Base-by-base conservation (phyloP, 208 protist genomes). In the Wallacemonas sp. region DNA sequence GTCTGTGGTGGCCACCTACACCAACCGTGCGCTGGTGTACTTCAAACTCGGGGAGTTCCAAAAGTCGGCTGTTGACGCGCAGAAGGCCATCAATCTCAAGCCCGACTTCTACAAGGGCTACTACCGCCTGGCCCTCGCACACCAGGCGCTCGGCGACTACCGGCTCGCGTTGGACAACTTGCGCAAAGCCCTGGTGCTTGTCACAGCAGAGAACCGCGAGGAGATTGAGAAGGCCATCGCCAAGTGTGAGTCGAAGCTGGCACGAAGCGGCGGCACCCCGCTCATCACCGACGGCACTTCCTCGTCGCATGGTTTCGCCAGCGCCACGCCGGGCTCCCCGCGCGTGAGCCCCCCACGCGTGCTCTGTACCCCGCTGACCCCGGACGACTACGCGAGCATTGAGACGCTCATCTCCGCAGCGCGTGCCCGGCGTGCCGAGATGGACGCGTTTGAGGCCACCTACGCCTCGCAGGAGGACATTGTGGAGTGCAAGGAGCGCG, bases 1-100 rank as follows among this genome's bases (percentile, higher is more conserved):
- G 0, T 41, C 76, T 38, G 72, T 69, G 28, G 86, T 69, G 36
- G n/a, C 76, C 42, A 79, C 76, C 33, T 91, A 80, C 79, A 84
- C 79, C 14, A 95, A 95, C 57, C 82, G 89, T 45, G 84, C 84
- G 20, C 79, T 92, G 25, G 86, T 78, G 2, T 84, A 91, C 67
- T 79, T 76, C 61, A 82, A 85, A 31, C 67, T 90, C 33, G 63
- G 49, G 8, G 61, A 86, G 33, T 83, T 69, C 38, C 71, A 67
- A 28, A 54, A 73, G 48, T 70, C 84, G 2, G 70, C 70, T 0
- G 59, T 64, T 2, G 84, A 91, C 36, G 80, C 84, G 28, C 46
- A 57, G 49, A 59, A 72, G 57, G 80, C 81, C 1, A 67, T 91
- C 16, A 49, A 69, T 28, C 38, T 91, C 3, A 71, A 80, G 26